Conservation (phyloP, 2,329 filamentous ascomycete species). For the Cladosporium sp. region DNA sequence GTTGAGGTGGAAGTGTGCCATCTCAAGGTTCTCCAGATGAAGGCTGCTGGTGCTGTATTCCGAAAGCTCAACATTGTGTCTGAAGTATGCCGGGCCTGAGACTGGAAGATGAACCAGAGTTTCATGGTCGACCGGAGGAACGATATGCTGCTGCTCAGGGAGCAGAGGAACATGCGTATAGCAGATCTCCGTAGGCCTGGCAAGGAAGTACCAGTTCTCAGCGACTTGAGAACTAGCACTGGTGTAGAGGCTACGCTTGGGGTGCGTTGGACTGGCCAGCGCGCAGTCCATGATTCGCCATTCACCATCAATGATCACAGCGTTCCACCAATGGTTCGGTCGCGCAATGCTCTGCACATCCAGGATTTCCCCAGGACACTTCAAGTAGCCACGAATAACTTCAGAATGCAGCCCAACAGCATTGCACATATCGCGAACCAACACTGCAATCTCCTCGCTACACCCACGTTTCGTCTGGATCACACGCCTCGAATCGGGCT, state of each 20-base stretch:
- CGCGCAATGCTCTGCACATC: slow-evolving; percentile 79
- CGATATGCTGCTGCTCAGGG: slow-evolving; percentile 86
- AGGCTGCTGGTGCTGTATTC: slow-evolving; percentile 87
- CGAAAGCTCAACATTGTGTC: slow-evolving; percentile 69
- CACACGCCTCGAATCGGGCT: slow-evolving; percentile 75
- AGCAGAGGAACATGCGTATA: slow-evolving; percentile 92
- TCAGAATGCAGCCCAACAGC: slow-evolving; percentile 86
- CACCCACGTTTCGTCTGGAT: slow-evolving; percentile 80
- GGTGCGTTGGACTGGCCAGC: slow-evolving; percentile 85
- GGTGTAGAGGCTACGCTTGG: slow-evolving; percentile 72
- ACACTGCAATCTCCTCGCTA: slow-evolving; percentile 79
- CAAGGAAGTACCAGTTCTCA: slow-evolving; percentile 91
- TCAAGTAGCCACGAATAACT: slow-evolving; percentile 83
- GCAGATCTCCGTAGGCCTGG: slow-evolving; percentile 81
- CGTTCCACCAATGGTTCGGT: slow-evolving; percentile 97
- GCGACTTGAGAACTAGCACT: slow-evolving; percentile 64
- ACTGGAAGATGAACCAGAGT: slow-evolving; percentile 81
- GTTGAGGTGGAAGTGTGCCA: slow-evolving; percentile 82
- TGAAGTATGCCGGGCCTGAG: slow-evolving; percentile 83
- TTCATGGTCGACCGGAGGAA: slow-evolving; percentile 80
- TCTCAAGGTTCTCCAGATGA: slow-evolving; percentile 85
- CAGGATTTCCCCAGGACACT: slow-evolving; percentile 75
- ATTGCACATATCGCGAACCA: slow-evolving; percentile 89
- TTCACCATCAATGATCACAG: slow-evolving; percentile 84
- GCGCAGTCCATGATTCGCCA: slow-evolving; percentile 97